Conservation (phyloP, 257 asterid genomes). For the Coffea canephora region DNA sequence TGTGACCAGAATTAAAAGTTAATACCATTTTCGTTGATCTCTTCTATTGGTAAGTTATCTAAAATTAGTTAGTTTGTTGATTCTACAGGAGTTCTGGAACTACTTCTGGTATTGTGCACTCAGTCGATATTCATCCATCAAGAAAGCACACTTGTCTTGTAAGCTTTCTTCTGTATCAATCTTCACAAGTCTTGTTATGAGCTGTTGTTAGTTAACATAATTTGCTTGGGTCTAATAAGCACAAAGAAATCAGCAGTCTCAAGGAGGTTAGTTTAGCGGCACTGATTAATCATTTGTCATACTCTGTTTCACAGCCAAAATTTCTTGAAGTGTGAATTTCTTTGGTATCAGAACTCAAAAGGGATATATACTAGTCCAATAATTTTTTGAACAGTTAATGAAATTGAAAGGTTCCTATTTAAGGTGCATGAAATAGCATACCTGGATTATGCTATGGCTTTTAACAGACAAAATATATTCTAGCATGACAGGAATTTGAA, state of each 20-base stretch:
- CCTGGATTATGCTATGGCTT: not conserved
- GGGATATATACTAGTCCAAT: not conserved
- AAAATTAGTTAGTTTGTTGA: not conserved
- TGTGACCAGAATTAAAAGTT: not conserved
- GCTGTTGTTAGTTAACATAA: not conserved
- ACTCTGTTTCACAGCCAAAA: not conserved
- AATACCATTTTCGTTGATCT: not conserved
- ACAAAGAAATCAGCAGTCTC: not conserved
- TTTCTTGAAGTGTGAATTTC: not conserved
- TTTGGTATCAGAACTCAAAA: not conserved
- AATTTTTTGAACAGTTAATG: not conserved
- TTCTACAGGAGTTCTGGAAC: conserved; percentile 48
- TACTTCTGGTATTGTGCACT: conserved; percentile 74
- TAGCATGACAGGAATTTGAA: not conserved
- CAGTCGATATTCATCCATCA: conserved; percentile 83
- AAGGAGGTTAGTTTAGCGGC: not conserved
- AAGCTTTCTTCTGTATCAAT: conserved; percentile 24
- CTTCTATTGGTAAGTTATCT: not conserved
- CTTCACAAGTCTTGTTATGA: not conserved
- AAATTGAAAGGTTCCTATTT: not conserved
- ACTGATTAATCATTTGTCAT: not conserved
- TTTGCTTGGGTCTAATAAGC: not conserved
- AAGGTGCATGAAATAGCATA: not conserved
- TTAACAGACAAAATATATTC: not conserved
- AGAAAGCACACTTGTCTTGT: conserved; percentile 92